Percentiles rank a stretch among this genome's conserved stretches.
These are phyloP conservation scores for Limonium bicolor DNA, from an alignment of 148 eudicot species.

Conservation along the genomic window DNA sequence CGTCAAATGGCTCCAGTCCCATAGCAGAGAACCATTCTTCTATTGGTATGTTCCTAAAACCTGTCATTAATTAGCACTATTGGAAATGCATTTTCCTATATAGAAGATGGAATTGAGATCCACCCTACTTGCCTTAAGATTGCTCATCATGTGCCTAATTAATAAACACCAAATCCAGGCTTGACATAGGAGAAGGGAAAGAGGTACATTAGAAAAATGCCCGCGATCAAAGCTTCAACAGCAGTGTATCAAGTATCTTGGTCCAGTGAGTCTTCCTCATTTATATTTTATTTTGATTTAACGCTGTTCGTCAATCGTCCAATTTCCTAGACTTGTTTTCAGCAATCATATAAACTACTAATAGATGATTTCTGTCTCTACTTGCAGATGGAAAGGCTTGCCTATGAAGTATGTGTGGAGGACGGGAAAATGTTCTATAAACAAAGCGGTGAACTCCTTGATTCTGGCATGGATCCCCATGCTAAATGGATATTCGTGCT, in stretches of 20 bases:
- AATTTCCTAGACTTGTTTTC: not conserved
- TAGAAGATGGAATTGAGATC: too few relatives aligned
- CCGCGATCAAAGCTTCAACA: conserved; percentile 74
- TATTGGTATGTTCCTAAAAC: conserved; percentile 28
- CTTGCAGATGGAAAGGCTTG: conserved; percentile 70
- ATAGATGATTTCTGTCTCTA: not conserved
- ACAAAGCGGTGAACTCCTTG: conserved; percentile 45
- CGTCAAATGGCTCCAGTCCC: conserved; percentile 66
- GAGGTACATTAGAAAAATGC: conserved; percentile 76
- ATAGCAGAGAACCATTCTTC: conserved; percentile 94
- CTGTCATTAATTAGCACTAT: too few relatives aligned
- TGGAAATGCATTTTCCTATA: too few relatives aligned
- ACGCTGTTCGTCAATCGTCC: too few relatives aligned
- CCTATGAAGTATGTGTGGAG: conserved; percentile 66
- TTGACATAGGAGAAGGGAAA: conserved; percentile 95
- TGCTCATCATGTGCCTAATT: too few relatives aligned
- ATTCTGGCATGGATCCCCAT: conserved; percentile 48
- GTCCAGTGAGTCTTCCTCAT: conserved; percentile 56
- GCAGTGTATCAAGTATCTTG: conserved; percentile 96
- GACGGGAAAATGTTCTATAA: conserved; percentile 48
- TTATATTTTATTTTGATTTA: too few relatives aligned
- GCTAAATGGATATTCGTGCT: conserved; percentile 94
- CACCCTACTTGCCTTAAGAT: too few relatives aligned
- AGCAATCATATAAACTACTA: not conserved
- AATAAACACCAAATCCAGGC: conserved; percentile 28